Conservation (phyloP, 768 basidiomycete genomes). For the Termitomyces sp. region DNA sequence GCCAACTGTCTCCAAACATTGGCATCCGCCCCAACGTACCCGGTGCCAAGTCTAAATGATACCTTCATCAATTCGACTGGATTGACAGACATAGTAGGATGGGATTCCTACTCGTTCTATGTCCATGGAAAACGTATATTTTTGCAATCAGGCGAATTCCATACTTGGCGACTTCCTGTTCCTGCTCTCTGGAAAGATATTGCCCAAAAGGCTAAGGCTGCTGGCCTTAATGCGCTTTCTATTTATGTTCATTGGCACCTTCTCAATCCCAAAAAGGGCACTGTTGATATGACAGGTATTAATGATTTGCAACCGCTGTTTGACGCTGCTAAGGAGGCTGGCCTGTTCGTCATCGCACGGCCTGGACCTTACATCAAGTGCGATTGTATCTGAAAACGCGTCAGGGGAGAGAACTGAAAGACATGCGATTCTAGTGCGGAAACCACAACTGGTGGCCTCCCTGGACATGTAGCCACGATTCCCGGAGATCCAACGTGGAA, state of each 20-base stretch:
- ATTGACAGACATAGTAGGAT: slow-evolving; percentile 10
- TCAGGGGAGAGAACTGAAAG: background rate
- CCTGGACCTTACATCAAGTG: slow-evolving; percentile 16
- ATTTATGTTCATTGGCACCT: slow-evolving; percentile 16
- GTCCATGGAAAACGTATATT: slow-evolving; percentile 12
- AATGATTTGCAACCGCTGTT: slow-evolving; percentile 14
- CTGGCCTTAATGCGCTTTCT: slow-evolving; percentile 13
- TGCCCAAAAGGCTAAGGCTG: slow-evolving; percentile 13
- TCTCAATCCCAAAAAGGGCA: slow-evolving; percentile 13
- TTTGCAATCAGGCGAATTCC: slow-evolving; percentile 15
- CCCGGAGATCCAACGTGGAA: slow-evolving; percentile 15
- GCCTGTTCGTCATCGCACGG: slow-evolving; percentile 12
- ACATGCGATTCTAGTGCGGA: slow-evolving; percentile 5
- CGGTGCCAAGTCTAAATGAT: background rate
- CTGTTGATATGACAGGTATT: slow-evolving; percentile 14
- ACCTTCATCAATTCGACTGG: slow-evolving; percentile 10
- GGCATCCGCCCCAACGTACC: background rate
- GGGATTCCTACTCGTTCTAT: slow-evolving; percentile 15
- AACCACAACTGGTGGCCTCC: slow-evolving; percentile 12
- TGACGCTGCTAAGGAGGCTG: slow-evolving; percentile 15
- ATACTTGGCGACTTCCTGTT: slow-evolving; percentile 14
- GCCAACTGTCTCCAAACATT: background rate
- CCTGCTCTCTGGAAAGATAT: slow-evolving; percentile 14
- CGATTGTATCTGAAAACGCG: background rate
- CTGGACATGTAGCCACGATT: slow-evolving; percentile 14